These are phyloP conservation scores for Geosmithia putterillii DNA, from an alignment of 2,329 filamentous ascomycete genomes.

Conservation along the genomic window DNA sequence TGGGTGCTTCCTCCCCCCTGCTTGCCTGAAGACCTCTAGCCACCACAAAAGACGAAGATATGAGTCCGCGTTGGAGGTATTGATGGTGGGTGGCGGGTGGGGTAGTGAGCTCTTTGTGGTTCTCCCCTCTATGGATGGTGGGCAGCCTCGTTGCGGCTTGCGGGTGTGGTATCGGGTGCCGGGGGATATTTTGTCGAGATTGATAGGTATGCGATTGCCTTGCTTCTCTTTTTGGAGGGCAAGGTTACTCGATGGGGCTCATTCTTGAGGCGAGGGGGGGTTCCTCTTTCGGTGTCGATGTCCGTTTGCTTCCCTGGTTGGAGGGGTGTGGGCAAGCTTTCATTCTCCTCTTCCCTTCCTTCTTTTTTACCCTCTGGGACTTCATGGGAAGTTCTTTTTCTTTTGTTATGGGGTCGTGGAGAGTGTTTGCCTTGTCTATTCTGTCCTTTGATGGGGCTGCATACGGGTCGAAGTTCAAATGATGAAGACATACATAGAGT, in stretches of 20 bases:
- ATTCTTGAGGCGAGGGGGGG: slow-evolving; percentile 97
- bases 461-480: slow-evolving; percentile 5
- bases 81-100: slow-evolving; percentile 11
- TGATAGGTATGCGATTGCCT: slow-evolving; percentile 98
- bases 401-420: background rate
- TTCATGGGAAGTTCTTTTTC: slow-evolving; percentile 7
- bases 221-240: slow-evolving; percentile 17
- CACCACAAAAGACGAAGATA: slow-evolving; percentile 75
- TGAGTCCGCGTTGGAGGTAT: slow-evolving; percentile 49
- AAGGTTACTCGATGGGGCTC: slow-evolving; percentile 99
- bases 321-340: background rate
- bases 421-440: background rate
- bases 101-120: too few relatives aligned
- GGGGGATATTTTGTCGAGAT: slow-evolving; percentile 74
- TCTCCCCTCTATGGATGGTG: slow-evolving; percentile 20
- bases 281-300: slow-evolving; percentile 5
- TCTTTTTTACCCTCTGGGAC: slow-evolving; percentile 9
- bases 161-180: slow-evolving; percentile 30
- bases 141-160: slow-evolving; percentile 36
- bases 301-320: background rate
- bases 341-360: slow-evolving; percentile 3
- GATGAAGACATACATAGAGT: slow-evolving; percentile 12
- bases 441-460: background rate
- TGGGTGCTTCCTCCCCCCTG: slow-evolving; percentile 10
- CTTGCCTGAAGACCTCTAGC: slow-evolving; percentile 22